These are phyloP conservation scores for Apophysomyces sp. DNA, from an alignment of 371 early-diverging fungal genomes.

Conservation along the genomic window DNA sequence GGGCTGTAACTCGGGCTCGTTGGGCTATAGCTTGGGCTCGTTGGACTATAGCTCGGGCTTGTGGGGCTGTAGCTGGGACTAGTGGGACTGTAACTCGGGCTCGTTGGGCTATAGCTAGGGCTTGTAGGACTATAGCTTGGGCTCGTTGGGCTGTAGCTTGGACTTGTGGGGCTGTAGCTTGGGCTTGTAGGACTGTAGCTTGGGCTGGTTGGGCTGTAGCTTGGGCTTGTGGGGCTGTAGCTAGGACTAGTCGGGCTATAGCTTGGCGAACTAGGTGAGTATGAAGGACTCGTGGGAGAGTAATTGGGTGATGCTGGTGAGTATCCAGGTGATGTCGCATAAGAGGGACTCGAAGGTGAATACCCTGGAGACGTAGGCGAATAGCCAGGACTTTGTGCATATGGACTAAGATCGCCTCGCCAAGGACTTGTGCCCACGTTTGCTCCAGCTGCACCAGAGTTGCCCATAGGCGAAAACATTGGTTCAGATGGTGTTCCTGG, in stretches of 20 bases:
- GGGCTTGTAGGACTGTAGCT: conserved; percentile 73
- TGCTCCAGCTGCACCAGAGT: conserved; percentile 43
- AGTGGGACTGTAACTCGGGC: conserved; percentile 77
- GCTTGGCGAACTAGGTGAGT: conserved; percentile 59
- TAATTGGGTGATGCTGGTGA: conserved; percentile 76
- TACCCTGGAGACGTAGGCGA: conserved; percentile 83
- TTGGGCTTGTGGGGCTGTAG: conserved; percentile 76
- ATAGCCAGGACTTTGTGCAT: conserved; percentile 62
- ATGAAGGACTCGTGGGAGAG: conserved; percentile 65
- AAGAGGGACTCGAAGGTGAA: conserved; percentile 54
- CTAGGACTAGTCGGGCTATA: conserved; percentile 75
- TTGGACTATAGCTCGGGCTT: conserved; percentile 71
- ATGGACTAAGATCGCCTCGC: conserved; percentile 51
- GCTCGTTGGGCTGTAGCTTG: conserved; percentile 67
- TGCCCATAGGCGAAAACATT: conserved; percentile 69
- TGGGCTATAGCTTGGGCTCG: conserved; percentile 75
- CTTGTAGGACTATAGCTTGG: conserved; percentile 62
- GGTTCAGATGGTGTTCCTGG: conserved; percentile 59
- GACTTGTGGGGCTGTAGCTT: conserved; percentile 67
- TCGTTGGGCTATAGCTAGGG: conserved; percentile 71
- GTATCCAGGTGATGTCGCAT: conserved; percentile 73
- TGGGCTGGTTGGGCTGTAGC: conserved; percentile 75
- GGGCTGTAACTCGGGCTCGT: conserved; percentile 57
- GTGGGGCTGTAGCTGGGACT: conserved; percentile 74
- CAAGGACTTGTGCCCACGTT: conserved; percentile 47